Base-by-base conservation (phyloP, 768 basidiomycete species). In the Clitopilus hobsonii region DNA sequence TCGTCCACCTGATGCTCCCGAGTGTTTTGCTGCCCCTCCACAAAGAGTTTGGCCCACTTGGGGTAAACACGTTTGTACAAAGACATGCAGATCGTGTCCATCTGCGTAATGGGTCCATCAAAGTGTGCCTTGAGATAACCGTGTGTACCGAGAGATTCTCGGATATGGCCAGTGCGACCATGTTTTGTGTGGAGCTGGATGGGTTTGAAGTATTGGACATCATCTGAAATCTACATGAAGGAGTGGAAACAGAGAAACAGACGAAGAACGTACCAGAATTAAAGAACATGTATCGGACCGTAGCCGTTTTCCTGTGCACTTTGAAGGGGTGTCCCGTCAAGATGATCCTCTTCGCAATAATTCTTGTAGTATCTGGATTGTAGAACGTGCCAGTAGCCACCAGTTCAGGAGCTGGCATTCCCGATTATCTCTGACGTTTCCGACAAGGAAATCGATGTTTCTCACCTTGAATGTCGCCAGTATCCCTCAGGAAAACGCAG, bases 261-360 rank as follows among this genome's bases (percentile, higher is more conserved):
- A 25, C 25, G n/a, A 49, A 22, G 30, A 28, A 38, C 78, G 26
- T 60, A 89, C 89, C 88, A 36, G 86, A 63, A 69, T 95, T 88
- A 81, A 99, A 98, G 76, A 98, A 98, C 92, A 99, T 91, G 76
- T 98, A 98, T 54, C 96, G 87, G 62, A 99, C 86, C 5, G 96
- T 98, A 2, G 95, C 96, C 5, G 92, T 93, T 76, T 93, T 94
- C 67, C 94, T 93, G 79, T 98, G 95, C 1, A 98, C 86, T 65
- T 94, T 95, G 83, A 94, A 91, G 0, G 96, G 96, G 71, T 97
- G 94, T 0, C 96, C 96, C 2, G 96, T 94, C 41, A 99, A 78
- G 59, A 98, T 81, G 69, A 96, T 83, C n/a, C 96, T 86, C 70
- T 99, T 99, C 45, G 93, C 86, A 56, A 94, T 81, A 66, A 98